Conservation (phyloP, 768 basidiomycete species). For the Phaeolepiota aurea region DNA sequence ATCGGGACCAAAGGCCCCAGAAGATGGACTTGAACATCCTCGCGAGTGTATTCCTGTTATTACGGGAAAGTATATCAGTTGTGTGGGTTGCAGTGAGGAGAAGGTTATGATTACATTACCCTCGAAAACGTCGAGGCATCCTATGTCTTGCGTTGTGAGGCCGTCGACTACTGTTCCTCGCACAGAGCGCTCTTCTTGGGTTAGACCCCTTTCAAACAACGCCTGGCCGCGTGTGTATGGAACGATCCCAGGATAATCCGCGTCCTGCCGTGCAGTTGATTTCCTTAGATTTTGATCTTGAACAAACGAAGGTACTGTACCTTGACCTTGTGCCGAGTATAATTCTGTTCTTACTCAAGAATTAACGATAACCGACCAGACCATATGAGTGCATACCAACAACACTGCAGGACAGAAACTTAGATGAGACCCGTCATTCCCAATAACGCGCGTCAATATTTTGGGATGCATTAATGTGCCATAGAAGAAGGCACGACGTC, state of each 20-base stretch:
- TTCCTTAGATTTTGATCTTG: background rate
- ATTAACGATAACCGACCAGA: constrained; percentile 1
- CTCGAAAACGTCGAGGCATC: constrained; percentile 75
- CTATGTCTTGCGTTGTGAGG: constrained; percentile 54
- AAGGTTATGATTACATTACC: constrained; percentile 45
- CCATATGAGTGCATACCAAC: constrained; percentile 34
- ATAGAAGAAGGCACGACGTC: constrained; percentile 65
- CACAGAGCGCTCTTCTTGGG: constrained; percentile 57
- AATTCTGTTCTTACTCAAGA: constrained; percentile 35
- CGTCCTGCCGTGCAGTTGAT: background rate
- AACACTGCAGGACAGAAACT: constrained; percentile 68
- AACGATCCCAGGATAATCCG: constrained; percentile 70
- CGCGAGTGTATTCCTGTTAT: constrained; percentile 72
- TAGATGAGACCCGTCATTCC: constrained; percentile 55
- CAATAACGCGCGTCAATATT: constrained; percentile 71
- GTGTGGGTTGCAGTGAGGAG: background rate
- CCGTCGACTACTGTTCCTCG: constrained; percentile 76
- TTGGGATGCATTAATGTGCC: constrained; percentile 87
- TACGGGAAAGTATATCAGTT: constrained; percentile 1
- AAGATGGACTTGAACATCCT: constrained; percentile 44
- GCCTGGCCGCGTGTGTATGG: constrained; percentile 40
- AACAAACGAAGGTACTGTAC: constrained; percentile 21
- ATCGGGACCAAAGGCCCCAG: constrained; percentile 35
- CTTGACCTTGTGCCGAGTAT: constrained; percentile 76
- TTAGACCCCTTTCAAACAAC: constrained; percentile 43